These are phyloP conservation scores for Blumeriella jaapii DNA, from an alignment of 2,329 filamentous ascomycete genomes.

Conservation along the genomic window DNA sequence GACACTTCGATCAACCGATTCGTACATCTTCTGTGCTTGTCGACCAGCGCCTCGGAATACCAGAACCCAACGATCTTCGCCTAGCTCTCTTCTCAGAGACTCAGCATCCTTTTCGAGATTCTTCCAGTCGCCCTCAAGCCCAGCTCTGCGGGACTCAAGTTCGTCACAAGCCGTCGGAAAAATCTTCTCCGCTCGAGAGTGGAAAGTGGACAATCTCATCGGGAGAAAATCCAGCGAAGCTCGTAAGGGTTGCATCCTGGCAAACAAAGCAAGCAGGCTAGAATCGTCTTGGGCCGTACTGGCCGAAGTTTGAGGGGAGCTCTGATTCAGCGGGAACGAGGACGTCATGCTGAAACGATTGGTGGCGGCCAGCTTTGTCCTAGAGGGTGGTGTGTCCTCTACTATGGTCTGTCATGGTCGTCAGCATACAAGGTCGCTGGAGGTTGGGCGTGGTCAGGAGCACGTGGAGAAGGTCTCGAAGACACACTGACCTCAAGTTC, in stretches of 20 bases:
- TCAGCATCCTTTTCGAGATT: constrained; percentile 86
- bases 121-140: constrained; percentile 75
- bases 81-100: constrained; percentile 75
- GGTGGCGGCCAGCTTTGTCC: constrained; percentile 40
- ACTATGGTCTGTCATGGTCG: constrained; percentile 94
- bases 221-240: constrained; percentile 92
- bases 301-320: constrained; percentile 44
- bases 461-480: too few species aligned
- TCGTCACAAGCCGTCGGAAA: constrained; percentile 91
- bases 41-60: constrained; percentile 88
- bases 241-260: constrained; percentile 85
- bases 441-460: too few species aligned
- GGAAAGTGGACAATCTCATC: constrained; percentile 84
- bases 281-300: constrained; percentile 65
- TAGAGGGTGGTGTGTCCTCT: constrained; percentile 62
- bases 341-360: constrained; percentile 60
- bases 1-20: constrained; percentile 83
- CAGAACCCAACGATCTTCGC: constrained; percentile 90
- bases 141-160: constrained; percentile 60
- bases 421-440: too few species aligned
- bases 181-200: constrained; percentile 59
- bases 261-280: constrained; percentile 79
- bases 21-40: constrained; percentile 93
- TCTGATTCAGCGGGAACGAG: constrained; percentile 50
- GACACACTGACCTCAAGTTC: too few species aligned